Evolutionary conservation across 306 rosid genomes (phyloP), one percentile per base, ranked within the genome.

Genomic region (Quercus rubra): DNA sequence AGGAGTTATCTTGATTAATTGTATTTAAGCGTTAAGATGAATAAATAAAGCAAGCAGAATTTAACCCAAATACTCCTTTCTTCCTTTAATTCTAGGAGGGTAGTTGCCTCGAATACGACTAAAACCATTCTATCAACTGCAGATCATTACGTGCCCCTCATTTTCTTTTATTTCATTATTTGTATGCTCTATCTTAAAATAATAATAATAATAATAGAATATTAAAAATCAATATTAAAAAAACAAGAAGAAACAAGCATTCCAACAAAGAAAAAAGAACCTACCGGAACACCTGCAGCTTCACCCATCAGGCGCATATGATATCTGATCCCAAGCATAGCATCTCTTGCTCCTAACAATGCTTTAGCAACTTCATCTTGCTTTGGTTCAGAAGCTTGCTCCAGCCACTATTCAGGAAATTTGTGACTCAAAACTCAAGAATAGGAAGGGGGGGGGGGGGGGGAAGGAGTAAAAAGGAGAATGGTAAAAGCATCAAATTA

Each of bases 261-360:
- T 71, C 75, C 72, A 49, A 27, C 27, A 72, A 75, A 75, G 69
- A 78, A 73, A 61, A 78, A 82, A 74, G 68, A 61, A 86, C 91
- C 83, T 86, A 95, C 98, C 78, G 99, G 99, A 85, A 95, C 96
- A 70, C 96, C 99, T 46, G 98, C 92, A 72, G 98, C 98, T 82
- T 89, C 91, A 2, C 99, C 99, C 98, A 92, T 91, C 56, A 57
- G 82, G 80, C 88, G 92, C 98, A 95, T 90, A 64, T 81, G 92
- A 88, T 83, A 72, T 86, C 98, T 86, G 84, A 95, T 90, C 81
- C 81, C 83, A 74, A 86, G 88, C 94, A 93, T 90, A n/a, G 98
- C 93, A 27, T 93, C 92, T 89, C 87, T 93, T 56, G 98, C 95
- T 80, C 91, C 92, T 67, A 91, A 75, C 75, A 95, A 83, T 78